Conservation (phyloP, 2,329 filamentous ascomycete species). For the Colletotrichum brevisporum region DNA sequence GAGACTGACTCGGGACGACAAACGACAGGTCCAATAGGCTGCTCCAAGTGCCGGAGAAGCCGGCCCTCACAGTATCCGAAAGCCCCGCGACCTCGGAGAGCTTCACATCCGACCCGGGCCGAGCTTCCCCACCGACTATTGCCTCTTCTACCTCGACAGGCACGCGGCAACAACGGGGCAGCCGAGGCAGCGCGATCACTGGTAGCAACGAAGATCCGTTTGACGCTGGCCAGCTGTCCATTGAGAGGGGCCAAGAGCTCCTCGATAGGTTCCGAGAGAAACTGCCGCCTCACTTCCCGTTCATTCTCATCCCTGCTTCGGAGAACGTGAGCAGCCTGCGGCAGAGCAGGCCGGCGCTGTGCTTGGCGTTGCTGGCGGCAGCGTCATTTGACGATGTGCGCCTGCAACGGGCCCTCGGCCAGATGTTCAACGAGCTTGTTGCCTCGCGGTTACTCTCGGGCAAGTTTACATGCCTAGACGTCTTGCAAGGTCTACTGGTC, state of each 20-base stretch:
- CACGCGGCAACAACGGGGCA: background rate
- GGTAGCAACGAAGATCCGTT: conserved; percentile 42
- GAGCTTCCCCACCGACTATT: conserved; percentile 3
- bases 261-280: conserved; percentile 45
- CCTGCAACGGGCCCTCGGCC: conserved; percentile 46
- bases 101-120: conserved; percentile 13
- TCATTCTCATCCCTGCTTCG: conserved; percentile 45
- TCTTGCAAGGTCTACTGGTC: conserved; percentile 50
- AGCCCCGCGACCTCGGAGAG: conserved; percentile 27
- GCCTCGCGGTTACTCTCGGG: conserved; percentile 44
- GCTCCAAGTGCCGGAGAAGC: conserved; percentile 22
- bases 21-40: conserved; percentile 22
- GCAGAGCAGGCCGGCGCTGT: conserved; percentile 45
- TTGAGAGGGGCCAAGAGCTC: conserved; percentile 46
- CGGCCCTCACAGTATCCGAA: conserved; percentile 10
- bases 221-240: conserved; percentile 41
- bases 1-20: conserved; percentile 8
- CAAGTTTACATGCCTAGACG: conserved; percentile 46
- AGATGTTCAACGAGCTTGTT: conserved; percentile 48
- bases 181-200: background rate
- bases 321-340: conserved; percentile 42
- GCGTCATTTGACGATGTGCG: conserved; percentile 42
- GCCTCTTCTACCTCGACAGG: background rate
- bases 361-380: conserved; percentile 48
- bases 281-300: conserved; percentile 48